A percentile compares a stretch with the other conserved stretches of the same genome.
Evolutionary conservation across 2,329 filamentous ascomycete species (phyloP).

Genomic region (Penicillium sp.): DNA sequence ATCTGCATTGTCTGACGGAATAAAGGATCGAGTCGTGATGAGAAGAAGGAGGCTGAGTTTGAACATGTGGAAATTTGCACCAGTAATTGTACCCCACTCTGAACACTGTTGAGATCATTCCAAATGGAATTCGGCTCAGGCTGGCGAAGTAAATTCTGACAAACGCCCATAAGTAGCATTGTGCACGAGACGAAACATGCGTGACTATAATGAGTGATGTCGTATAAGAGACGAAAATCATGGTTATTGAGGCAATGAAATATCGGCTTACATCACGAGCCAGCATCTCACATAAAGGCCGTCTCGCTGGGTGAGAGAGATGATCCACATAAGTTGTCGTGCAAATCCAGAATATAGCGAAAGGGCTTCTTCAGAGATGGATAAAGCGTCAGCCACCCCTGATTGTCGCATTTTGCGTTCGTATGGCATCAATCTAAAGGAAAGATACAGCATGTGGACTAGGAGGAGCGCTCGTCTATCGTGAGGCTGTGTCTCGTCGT

Average conservation of each 20-base stretch:
- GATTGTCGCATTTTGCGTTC: neutral
- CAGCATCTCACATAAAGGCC: neutral
- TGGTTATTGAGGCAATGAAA: neutral
- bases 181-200: neutral
- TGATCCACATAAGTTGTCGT: neutral
- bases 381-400: neutral
- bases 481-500: neutral
- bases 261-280: neutral
- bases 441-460: neutral
- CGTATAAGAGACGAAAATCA: neutral
- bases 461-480: neutral
- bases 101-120: neutral
- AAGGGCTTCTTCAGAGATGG: neutral
- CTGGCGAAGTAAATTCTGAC: neutral
- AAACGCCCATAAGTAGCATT: neutral
- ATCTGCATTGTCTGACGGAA: neutral
- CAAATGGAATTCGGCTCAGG: neutral
- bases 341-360: neutral
- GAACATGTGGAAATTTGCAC: neutral
- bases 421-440: neutral
- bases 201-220: neutral
- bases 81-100: neutral
- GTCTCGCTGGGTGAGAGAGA: neutral
- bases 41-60: neutral
- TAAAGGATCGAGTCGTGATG: neutral